Percentiles rank a stretch among this genome's conserved stretches.
Conservation (phyloP, 345 rosid genomes). For the Acer negundo region DNA sequence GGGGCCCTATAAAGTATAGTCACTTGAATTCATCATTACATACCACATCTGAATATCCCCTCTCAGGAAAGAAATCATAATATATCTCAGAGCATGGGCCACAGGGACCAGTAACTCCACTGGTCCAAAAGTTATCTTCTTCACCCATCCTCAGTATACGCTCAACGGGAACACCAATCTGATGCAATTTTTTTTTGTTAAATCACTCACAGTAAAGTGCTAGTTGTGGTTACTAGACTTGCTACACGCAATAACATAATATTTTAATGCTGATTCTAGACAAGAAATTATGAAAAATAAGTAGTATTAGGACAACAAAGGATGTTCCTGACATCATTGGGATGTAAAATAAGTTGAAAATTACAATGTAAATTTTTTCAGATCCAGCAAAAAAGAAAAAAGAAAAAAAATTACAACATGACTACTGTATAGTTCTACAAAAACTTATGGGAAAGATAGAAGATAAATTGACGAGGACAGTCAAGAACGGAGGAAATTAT, state of each 20-base stretch:
- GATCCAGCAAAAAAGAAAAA: neutral
- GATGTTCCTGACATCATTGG: neutral
- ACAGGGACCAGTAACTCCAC: slow-evolving; percentile 95
- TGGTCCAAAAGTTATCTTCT: slow-evolving; percentile 95
- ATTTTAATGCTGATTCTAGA: slow-evolving; percentile 1
- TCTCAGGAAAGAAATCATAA: slow-evolving; percentile 88
- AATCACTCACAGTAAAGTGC: slow-evolving; percentile 14
- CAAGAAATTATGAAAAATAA: neutral
- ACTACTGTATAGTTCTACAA: neutral
- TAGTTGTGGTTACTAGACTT: neutral
- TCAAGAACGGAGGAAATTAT: neutral
- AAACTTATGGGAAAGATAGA: neutral
- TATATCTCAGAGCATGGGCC: slow-evolving; percentile 98
- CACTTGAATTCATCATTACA: slow-evolving; percentile 11
- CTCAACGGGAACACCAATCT: slow-evolving; percentile 81
- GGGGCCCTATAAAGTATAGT: neutral
- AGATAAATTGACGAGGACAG: neutral
- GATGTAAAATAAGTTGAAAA: neutral
- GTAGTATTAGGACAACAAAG: neutral
- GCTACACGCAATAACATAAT: slow-evolving; percentile 1
- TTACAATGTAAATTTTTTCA: neutral
- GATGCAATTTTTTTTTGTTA: slow-evolving; percentile 25
- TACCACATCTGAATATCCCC: slow-evolving; percentile 59
- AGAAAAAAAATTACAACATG: neutral
- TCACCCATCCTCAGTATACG: slow-evolving; percentile 87